Base-by-base conservation (phyloP, 257 asterid species). In the Linaria vulgaris region DNA sequence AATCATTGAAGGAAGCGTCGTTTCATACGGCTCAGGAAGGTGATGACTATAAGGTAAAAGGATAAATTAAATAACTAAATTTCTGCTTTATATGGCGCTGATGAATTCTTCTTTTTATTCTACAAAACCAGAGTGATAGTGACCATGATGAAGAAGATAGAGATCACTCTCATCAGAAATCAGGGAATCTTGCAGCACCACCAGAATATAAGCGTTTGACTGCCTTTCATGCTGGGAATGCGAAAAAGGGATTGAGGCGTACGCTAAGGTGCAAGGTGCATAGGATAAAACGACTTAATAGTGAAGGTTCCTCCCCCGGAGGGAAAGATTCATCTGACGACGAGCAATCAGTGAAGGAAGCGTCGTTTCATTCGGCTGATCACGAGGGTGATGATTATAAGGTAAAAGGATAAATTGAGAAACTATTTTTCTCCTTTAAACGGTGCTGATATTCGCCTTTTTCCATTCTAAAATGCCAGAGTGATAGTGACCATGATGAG, bases 221-320 rank as follows among this genome's bases (percentile, higher is more conserved):
- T 22, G 98, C 95, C 46, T 88, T 91, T 70, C 98, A 86, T 70
- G 98, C 96, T 20, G 94, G 95, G 56, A 91, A 91, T 78, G 94
- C 95, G 24, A 86, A 91, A 74, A 88, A 88, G 31, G 83, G 87
- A 11, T 70, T 88, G 76, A 74, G 82, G 51, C 88, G 81, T 41
- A 83, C 90, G 69, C 80, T 91, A 47, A 79, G 71, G 59, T 21
- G 68, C 25, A 81, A 69, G 54, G 68, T 72, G 38, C 71, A 81
- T 47, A 84, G 79, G 72, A 94, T 83, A 55, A 76, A 83, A 66
- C 77, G 98, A 59, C 94, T 91, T 74, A 91, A 96, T 69, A n/a
- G n/a, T n/a, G n/a, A n/a, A n/a, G n/a, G n/a, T n/a, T n/a, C n/a
- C n/a, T n/a, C n/a, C n/a, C n/a, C n/a, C n/a, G n/a, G n/a, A n/a